Evolutionary conservation across 495 filamentous ascomycete genomes (phyloP), one percentile per base, ranked within the genome.

Genomic region (Letharia lupina): DNA sequence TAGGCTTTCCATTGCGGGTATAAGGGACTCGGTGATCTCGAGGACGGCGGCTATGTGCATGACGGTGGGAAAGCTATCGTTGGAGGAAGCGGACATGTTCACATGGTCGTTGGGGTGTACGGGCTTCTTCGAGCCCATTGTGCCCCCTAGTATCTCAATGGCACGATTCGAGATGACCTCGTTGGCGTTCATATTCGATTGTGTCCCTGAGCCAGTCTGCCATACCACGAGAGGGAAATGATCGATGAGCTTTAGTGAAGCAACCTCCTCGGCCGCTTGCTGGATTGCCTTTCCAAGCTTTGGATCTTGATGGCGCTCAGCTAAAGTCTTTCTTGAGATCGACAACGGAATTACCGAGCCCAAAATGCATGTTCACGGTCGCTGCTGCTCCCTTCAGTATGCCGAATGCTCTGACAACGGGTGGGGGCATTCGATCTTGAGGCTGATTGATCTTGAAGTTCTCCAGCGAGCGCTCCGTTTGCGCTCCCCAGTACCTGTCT

Each of bases 121-220:
- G 40, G 94, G 94, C 82, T 94, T 96, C 86, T 98, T 98, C 78
- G 82, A 85, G 64, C 94, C 94, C 88, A 92, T 96, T 69, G 81
- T 85, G 69, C 94, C 94, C 65, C 94, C 94, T 20, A 98, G 82
- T 65, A 98, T 94, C 81, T 98, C 95, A 77, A 98, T 98, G 52
- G 94, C 94, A 66, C 94, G 91, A 84, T 98, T 98, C 66, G 93
- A 96, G 79, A 98, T 98, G 76, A 98, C 94, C 80, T 98, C 94
- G 79, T 98, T 98, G 75, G 94, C 93, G 82, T 98, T 98, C 94
- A 98, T 98, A 86, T 98, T 98, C 75, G 92, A 96, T 81, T 98
- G 94, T 37, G 94, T 98, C 72, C 94, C 94, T 23, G 95, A 98
- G 65, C 94, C 94, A 47, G 94, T 98, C 79, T 98, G 94, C 94